phyloP scores from a whole-genome alignment of 2,329 filamentous ascomycete species.

The Emmonsia crescens region DNA sequence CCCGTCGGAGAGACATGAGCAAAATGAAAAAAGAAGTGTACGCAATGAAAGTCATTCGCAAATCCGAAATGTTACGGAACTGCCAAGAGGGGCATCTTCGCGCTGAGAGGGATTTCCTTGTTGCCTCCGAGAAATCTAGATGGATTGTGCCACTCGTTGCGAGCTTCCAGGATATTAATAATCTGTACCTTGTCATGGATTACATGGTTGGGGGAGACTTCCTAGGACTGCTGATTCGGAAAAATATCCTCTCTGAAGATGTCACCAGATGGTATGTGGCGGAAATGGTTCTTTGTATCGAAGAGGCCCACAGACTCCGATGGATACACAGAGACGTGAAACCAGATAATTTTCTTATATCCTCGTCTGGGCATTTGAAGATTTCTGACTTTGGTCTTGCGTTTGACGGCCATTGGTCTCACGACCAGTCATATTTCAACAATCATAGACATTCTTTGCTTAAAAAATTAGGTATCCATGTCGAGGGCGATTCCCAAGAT shows the following conservation, averaged over 20 bases:
- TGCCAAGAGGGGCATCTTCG: slow-evolving; percentile 86
- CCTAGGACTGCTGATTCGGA: slow-evolving; percentile 70
- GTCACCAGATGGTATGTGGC: slow-evolving; percentile 80
- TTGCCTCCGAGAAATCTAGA: slow-evolving; percentile 72
- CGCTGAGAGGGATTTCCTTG: slow-evolving; percentile 84
- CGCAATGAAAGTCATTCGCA: slow-evolving; percentile 95
- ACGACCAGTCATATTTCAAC: slow-evolving; percentile 78
- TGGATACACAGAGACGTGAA: slow-evolving; percentile 97
- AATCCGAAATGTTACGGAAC: slow-evolving; percentile 82
- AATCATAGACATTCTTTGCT: slow-evolving; percentile 70
- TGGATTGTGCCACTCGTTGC: slow-evolving; percentile 85
- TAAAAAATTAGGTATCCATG: slow-evolving; percentile 60
- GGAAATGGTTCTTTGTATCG: slow-evolving; percentile 91
- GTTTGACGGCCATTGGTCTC: slow-evolving; percentile 90
- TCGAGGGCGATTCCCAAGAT: slow-evolving; percentile 66
- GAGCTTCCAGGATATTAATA: slow-evolving; percentile 76
- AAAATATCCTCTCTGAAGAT: slow-evolving; percentile 69
- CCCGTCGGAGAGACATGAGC: slow-evolving; percentile 21
- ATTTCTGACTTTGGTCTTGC: slow-evolving; percentile 95
- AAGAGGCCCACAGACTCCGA: slow-evolving; percentile 75
- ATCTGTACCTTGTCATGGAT: slow-evolving; percentile 92
- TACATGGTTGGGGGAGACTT: slow-evolving; percentile 98
- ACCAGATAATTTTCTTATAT: slow-evolving; percentile 92
- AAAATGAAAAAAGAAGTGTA: slow-evolving; percentile 52
- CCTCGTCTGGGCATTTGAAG: slow-evolving; percentile 76